These are phyloP conservation scores for Colletotrichum navitas DNA, from an alignment of 2,329 filamentous ascomycete genomes.

Conservation along the genomic window DNA sequence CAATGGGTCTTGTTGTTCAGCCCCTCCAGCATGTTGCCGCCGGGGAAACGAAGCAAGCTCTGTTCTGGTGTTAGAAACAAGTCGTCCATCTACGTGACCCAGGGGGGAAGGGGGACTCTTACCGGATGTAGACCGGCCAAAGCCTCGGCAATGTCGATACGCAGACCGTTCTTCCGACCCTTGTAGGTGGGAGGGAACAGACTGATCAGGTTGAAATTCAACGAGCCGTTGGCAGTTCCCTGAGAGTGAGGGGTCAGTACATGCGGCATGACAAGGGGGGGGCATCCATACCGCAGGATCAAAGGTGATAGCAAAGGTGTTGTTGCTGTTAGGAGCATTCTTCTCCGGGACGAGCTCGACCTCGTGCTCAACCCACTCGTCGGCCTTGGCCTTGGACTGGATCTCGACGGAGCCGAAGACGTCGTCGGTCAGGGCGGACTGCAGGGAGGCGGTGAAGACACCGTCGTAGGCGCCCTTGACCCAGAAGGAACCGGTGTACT, in stretches of 20 bases:
- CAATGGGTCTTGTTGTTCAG: constrained; percentile 57
- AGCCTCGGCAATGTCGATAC: constrained; percentile 66
- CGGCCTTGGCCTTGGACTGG: constrained; percentile 54
- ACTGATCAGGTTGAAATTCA: constrained; percentile 71
- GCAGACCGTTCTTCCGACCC: constrained; percentile 67
- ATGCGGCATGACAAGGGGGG: not conserved
- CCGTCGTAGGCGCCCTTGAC: constrained; percentile 64
- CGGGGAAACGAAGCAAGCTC: constrained; percentile 73
- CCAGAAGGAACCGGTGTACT: constrained; percentile 65
- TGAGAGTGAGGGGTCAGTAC: constrained; percentile 39
- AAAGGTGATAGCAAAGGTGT: constrained; percentile 68
- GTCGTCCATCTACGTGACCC: too few species aligned
- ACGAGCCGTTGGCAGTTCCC: constrained; percentile 54
- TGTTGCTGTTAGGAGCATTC: constrained; percentile 66
- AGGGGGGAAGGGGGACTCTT: constrained; percentile 39
- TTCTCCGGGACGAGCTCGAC: constrained; percentile 57
- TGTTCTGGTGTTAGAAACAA: constrained; percentile 14
- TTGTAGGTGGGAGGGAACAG: constrained; percentile 73
- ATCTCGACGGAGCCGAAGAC: constrained; percentile 62
- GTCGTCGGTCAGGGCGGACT: constrained; percentile 58
- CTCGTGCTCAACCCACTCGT: constrained; percentile 65
- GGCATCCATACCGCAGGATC: constrained; percentile 52
- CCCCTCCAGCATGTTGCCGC: constrained; percentile 72
- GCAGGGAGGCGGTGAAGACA: constrained; percentile 60
- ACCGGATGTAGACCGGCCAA: constrained; percentile 65